Percentiles rank a stretch among this genome's conserved stretches.
These are phyloP conservation scores for Phialophora chinensis DNA, from an alignment of 2,329 filamentous ascomycete species.

Conservation along the genomic window DNA sequence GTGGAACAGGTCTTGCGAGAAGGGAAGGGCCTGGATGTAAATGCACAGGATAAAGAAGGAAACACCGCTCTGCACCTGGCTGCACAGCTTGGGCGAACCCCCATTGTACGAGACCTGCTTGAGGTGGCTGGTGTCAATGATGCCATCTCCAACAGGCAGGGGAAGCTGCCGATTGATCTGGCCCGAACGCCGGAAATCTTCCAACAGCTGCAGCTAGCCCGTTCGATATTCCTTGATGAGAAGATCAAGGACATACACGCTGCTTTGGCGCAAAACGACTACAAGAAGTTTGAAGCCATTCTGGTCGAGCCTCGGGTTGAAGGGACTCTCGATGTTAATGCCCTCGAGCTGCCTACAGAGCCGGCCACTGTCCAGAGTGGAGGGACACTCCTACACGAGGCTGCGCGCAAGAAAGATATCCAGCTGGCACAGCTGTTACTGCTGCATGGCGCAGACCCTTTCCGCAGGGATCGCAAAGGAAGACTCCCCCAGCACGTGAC, in stretches of 20 bases:
- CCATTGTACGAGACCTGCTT: conserved; percentile 81
- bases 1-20: conserved; percentile 91
- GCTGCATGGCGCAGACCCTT: conserved; percentile 93
- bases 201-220: conserved; percentile 87
- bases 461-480: conserved; percentile 90
- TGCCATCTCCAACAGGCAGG: conserved; percentile 80
- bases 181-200: conserved; percentile 94
- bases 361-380: conserved; percentile 76
- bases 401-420: conserved; percentile 83
- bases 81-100: conserved; percentile 77
- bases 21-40: conserved; percentile 77
- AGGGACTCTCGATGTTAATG: conserved; percentile 89
- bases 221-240: conserved; percentile 85
- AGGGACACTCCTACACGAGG: conserved; percentile 93
- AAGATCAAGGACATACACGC: conserved; percentile 85
- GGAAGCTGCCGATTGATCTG: conserved; percentile 84
- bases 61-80: conserved; percentile 93
- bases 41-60: conserved; percentile 88
- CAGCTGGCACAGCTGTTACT: conserved; percentile 88
- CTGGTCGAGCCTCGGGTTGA: conserved; percentile 85
- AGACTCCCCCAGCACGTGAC: conserved; percentile 96
- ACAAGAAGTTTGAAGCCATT: conserved; percentile 77
- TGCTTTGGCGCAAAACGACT: conserved; percentile 73
- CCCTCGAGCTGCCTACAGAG: conserved; percentile 84
- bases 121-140: conserved; percentile 87